Base-by-base conservation (phyloP, 441 rosid species). In the Brassica hybrid region DNA sequence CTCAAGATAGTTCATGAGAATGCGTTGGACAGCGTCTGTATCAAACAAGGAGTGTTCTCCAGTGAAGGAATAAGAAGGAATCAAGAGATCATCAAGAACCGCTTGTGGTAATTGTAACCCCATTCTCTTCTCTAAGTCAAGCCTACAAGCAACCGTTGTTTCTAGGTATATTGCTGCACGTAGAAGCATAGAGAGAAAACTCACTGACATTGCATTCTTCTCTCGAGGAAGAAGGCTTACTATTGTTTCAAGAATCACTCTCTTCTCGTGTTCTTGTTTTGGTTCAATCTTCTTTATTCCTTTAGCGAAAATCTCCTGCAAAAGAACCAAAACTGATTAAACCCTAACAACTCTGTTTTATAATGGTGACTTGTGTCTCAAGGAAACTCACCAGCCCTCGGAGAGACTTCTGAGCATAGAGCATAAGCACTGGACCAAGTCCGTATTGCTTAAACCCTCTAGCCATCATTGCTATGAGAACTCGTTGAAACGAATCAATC, bases 371-470 rank as follows among this genome's bases (percentile, higher is more conserved):
- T 52, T 52, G 58, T 16, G 36, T 85, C 62, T 52, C 83, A 14
- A 56, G 65, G 79, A 74, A 75, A 81, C 99, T 91, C 84, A 95
- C 99, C 97, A 95, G 85, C 60, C 98, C 97, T 83, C 98, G 88
- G 9, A 94, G 93, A 62, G 97, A 89, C 76, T 91, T 94, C 80
- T 93, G 97, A 3, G 97, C 98, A 68, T 91, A 94, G 34, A 94
- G 96, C 98, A 94, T 94, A 32, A 90, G 89, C 41, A 90, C 84
- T 23, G 91, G 95, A 56, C 88, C 95, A 61, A 90, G 85, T 19
- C 83, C 93, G 72, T 80, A 84, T 36, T 87, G 91, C 71, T 88
- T 88, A 76, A 88, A 86, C 76, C 93, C 93, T 83, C 89, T 84
- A 52, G 90, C 87, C 83, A 81, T 83, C 89, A 90, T 85, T 0